Base-by-base conservation (phyloP, 257 asterid species). In the Paraleonurus japonicus region DNA sequence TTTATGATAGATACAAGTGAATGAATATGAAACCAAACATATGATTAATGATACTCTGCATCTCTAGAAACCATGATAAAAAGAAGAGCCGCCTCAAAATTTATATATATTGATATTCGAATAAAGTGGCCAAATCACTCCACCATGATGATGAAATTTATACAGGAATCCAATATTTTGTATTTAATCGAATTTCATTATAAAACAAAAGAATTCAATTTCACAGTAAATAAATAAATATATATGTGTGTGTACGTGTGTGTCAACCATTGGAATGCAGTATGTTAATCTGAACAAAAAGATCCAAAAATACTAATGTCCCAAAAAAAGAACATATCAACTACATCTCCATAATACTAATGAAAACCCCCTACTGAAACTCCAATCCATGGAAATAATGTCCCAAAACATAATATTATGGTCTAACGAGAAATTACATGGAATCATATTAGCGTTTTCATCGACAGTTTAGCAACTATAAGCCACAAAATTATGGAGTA, bases 281-380 rank as follows among this genome's bases (percentile, higher is more conserved):
- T n/a, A 47, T 47, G 20, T 47, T 47, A 47, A 47, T 47, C 54
- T 4, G 53, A 45, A 45, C 53, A 45, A 45, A 45, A n/a, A 47
- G 54, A n/a, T 47, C 22, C 54, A 47, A 47, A 47, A n/a, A 22
- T 47, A 22, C 54, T n/a, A 47, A n/a, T n/a, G 20, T n/a, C n/a
- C n/a, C n/a, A 15, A 70, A 12, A 43, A 59, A 20, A 41, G 15
- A 70, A 70, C 43, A 57, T 26, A 70, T 28, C 69, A 71, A 45
- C 62, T n/a, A 47, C 53, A 61, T 32, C 50, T 19, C 39, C 39
- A 54, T 3, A 8, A 7, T 48, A 26, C 61, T 4, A 67, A n/a
- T n/a, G 32, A 51, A 23, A n/a, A 39, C 37, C 43, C 43, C 27
- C 27, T 13, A 60, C 54, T 20, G 37, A 32, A 27, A 70, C 2